Evolutionary conservation across 441 rosid species (phyloP).

Genomic region (Erodium moschatum): DNA sequence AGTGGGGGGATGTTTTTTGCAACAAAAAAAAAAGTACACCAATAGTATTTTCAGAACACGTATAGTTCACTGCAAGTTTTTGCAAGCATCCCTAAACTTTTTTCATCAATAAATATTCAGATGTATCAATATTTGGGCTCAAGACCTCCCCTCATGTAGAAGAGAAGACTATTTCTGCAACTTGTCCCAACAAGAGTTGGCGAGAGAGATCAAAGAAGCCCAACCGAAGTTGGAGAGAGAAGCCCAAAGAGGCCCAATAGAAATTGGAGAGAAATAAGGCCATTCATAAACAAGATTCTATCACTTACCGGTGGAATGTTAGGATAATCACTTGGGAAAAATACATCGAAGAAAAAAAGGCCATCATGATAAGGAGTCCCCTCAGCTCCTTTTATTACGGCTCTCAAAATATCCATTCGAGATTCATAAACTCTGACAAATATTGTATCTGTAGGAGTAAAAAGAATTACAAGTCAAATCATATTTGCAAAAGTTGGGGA

Average conservation of each 20-base stretch:
- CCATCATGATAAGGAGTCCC: conserved; percentile 97
- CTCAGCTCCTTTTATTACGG: conserved; percentile 83
- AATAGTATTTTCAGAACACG: no score
- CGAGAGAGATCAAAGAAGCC: not conserved
- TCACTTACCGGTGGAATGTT: conserved; percentile 60
- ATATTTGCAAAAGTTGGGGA: no score
- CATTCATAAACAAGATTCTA: no score
- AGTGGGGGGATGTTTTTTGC: no score
- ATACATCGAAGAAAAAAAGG: conserved; percentile 78
- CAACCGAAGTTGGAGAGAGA: not conserved
- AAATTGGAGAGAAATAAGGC: no score
- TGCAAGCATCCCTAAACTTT: no score
- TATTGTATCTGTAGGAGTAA: conserved; percentile 50
- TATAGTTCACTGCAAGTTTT: no score
- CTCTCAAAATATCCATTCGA: conserved; percentile 89
- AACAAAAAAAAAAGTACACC: no score
- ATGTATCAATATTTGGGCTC: conserved; percentile 1
- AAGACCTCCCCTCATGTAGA: not conserved
- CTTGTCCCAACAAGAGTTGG: no score
- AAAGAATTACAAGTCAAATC: conserved; percentile 3
- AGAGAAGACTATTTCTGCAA: not conserved
- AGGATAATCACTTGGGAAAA: conserved; percentile 70
- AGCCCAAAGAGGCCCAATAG: no score
- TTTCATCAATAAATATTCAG: no score
- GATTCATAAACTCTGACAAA: conserved; percentile 79